phyloP scores from a whole-genome alignment of 2,329 filamentous ascomycete species.

The Colletotrichum filicis region DNA sequence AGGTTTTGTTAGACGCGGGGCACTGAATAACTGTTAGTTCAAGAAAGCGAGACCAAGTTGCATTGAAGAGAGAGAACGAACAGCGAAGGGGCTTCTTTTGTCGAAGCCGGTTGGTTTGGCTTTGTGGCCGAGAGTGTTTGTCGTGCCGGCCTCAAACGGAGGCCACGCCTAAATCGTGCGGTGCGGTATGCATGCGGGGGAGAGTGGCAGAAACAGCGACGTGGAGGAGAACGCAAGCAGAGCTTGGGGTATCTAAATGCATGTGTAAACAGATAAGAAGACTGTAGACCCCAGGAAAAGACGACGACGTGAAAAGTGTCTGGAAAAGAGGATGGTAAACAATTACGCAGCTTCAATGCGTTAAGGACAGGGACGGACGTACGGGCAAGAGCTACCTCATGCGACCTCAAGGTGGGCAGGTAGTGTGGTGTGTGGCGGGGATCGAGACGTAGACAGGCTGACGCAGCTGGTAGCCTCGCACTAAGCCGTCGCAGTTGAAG shows the following conservation, averaged over 20 bases:
- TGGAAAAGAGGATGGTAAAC: neutral
- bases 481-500: neutral
- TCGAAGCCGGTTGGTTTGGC: neutral
- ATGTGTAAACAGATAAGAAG: neutral
- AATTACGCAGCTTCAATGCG: constrained; percentile 30
- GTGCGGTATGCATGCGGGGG: neutral
- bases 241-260: constrained; percentile 23
- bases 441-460: constrained; percentile 27
- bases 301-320: constrained; percentile 7
- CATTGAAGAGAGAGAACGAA: neutral
- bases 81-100: neutral
- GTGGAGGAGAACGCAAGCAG: neutral
- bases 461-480: constrained; percentile 30
- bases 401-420: constrained; percentile 21
- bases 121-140: neutral
- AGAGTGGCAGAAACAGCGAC: neutral
- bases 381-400: constrained; percentile 5
- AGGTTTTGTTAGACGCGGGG: neutral
- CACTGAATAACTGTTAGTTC: neutral
- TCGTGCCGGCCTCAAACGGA: neutral
- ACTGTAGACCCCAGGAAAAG: neutral
- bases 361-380: constrained; percentile 8
- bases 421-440: constrained; percentile 22
- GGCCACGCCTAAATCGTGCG: neutral
- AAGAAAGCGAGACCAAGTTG: neutral